These are phyloP conservation scores for Claviceps quebecensis DNA, from an alignment of 2,329 filamentous ascomycete species.

Conservation along the genomic window DNA sequence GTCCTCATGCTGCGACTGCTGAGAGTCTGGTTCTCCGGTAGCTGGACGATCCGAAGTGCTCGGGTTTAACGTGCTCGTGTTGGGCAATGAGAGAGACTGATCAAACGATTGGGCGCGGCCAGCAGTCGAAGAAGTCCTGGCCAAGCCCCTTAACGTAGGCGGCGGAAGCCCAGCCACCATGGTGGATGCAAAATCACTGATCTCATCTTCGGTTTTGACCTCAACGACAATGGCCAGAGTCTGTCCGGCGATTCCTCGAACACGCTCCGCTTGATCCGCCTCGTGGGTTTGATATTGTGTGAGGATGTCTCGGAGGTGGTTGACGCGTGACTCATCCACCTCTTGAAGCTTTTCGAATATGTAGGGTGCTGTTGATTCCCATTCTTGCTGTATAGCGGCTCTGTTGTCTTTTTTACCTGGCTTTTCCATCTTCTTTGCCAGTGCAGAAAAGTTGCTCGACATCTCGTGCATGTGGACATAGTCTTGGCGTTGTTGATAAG, in stretches of 20 bases:
- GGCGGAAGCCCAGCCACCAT: slow-evolving; percentile 26
- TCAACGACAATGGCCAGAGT: slow-evolving; percentile 74
- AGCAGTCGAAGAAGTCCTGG: slow-evolving; percentile 24
- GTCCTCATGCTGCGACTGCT: slow-evolving; percentile 4
- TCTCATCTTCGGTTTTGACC: slow-evolving; percentile 75
- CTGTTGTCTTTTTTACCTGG: slow-evolving; percentile 65
- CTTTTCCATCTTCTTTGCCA: slow-evolving; percentile 82
- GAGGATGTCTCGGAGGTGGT: slow-evolving; percentile 77
- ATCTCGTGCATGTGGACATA: slow-evolving; percentile 70
- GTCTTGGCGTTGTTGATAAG: slow-evolving; percentile 61
- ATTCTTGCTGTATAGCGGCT: slow-evolving; percentile 69
- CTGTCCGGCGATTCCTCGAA: slow-evolving; percentile 59
- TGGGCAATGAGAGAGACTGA: slow-evolving; percentile 1
- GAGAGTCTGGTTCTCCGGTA: slow-evolving; percentile 1
- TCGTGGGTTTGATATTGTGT: slow-evolving; percentile 92
- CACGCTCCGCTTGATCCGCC: slow-evolving; percentile 69
- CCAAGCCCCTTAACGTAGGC: slow-evolving; percentile 25
- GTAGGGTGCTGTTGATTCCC: slow-evolving; percentile 89
- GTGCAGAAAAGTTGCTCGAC: slow-evolving; percentile 60
- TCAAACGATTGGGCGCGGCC: slow-evolving; percentile 6
- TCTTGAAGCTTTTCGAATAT: slow-evolving; percentile 89
- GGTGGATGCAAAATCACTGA: slow-evolving; percentile 51
- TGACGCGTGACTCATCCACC: slow-evolving; percentile 76
- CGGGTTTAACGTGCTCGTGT: slow-evolving; percentile 1
- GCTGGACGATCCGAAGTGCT: slow-evolving; percentile 3